Evolutionary conservation across 1,284 basidiomycete genomes (phyloP), one percentile per base, ranked within the genome.

Genomic region (Malassezia sympodialis): DNA sequence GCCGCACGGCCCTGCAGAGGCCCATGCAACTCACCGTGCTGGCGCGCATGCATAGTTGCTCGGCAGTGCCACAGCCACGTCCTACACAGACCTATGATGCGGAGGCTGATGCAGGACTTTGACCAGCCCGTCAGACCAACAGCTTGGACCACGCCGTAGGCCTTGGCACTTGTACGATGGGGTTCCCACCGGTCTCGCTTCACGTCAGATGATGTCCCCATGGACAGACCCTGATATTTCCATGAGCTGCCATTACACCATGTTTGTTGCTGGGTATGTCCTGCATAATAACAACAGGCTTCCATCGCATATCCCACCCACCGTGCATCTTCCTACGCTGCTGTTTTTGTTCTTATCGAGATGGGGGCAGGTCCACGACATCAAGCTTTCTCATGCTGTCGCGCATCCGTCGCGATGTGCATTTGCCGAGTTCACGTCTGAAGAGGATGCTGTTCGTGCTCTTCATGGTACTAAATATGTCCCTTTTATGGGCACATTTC

Each of bases 181-280:
- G 27, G 28, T 14, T 8, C 8, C 17, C 21, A 12, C 11, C 30
- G 11, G 14, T 4, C 17, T 46, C 30, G 26, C 43, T 46, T 34
- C 27, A 15, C n/a, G 11, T 34, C 32, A 34, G 32, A 11, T 12
- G 19, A 32, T 43, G 27, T n/a, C 30, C 30, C 15, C 30, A 30
- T 46, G 30, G 27, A 43, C 24, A 15, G 14, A 26, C 26, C 6
- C n/a, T 11, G 37, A 39, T 21, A 2, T 1, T 11, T 21, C 19
- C 5, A 21, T 39, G 19, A 21, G 10, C 37, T 21, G 37, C 19
- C 37, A 21, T 19, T 39, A 19, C 11, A 48, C 46, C 15, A 35
- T 48, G 31, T 48, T 48, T 39, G 34, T 48, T 27, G 46, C 46
- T 17, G 46, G 46, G 46, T 39, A 48, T 8, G 46, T 48, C 8